Base-by-base conservation (phyloP, 2,329 filamentous ascomycete genomes). In the Penicillium sp. region DNA sequence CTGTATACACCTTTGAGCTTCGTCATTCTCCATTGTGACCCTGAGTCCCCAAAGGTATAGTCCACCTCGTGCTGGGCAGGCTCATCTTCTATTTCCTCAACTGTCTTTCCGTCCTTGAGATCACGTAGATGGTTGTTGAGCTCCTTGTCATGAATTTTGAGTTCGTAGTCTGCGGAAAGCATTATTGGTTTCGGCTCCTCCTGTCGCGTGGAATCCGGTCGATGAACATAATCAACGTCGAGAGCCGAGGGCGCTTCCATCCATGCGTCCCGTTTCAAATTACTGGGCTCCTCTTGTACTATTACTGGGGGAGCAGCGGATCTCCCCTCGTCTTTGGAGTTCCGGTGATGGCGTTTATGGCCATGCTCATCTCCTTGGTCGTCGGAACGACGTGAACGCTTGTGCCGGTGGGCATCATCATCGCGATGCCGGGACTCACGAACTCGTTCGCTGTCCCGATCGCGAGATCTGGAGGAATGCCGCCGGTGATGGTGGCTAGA, bases 21-120 rank as follows among this genome's bases (percentile, higher is more conserved):
- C 6, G 88, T 96, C 92, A 99, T 96, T 47, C 95, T 87, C 94
- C 95, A 99, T 65, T 91, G 85, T 14, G 92, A 93, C 0, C 94
- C 93, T 7, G 84, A 77, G 71, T 99, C 94, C 17, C 95, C 94
- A 73, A 99, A 95, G 0, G 78, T 89, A 69, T 97, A 99, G 55
- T 84, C 80, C 9, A 95, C 84, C 53, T 89, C 83, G 50, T 85
- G 79, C 42, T 84, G 75, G 0, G 80, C 77, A 1, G 82, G 79
- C 60, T 82, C 75, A 7, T 83, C 72, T 22, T 80, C 76, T 10
- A 84, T 71, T 14, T 84, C 79, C 28, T 84, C 81, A 2, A 81
- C 60, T 0, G 73, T 75, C 48, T 82, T 85, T 3, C 83, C 82
- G 12, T 83, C 80, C 35, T 85, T 82, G 10, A 89, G 65, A 58